phyloP scores from a whole-genome alignment of 2,329 filamentous ascomycete species.

The Rasamsonia emersonii region DNA sequence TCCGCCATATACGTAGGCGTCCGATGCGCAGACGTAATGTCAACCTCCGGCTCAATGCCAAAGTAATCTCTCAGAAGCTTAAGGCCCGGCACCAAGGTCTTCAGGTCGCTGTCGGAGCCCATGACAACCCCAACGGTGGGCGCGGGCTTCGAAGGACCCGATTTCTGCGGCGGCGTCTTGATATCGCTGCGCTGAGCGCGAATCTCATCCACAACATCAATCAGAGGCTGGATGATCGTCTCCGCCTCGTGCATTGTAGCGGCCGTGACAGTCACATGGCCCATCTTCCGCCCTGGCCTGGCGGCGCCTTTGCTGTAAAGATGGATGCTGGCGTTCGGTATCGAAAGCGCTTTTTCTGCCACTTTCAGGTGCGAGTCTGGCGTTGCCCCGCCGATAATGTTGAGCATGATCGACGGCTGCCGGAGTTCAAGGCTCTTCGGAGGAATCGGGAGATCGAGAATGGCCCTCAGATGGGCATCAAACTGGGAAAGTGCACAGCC shows the following conservation, averaged over 20 bases:
- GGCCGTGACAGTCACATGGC: conserved; percentile 77
- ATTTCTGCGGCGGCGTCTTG: conserved; percentile 23
- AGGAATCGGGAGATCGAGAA: conserved; percentile 62
- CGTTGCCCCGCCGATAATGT: conserved; percentile 51
- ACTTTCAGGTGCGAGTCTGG: conserved; percentile 53
- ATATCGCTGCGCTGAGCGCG: conserved; percentile 45
- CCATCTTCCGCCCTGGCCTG: conserved; percentile 86
- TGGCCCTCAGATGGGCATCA: conserved; percentile 78
- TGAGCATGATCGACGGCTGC: conserved; percentile 46
- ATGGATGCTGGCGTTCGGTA: conserved; percentile 60
- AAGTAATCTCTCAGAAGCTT: conserved; percentile 36
- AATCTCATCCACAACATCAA: conserved; percentile 72
- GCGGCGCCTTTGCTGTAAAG: conserved; percentile 84
- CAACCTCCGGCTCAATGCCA: conserved; percentile 35
- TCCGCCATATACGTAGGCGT: conserved; percentile 63
- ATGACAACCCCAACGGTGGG: conserved; percentile 39
- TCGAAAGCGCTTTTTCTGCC: conserved; percentile 48
- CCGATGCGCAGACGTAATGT: conserved; percentile 51
- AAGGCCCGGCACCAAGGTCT: conserved; percentile 36
- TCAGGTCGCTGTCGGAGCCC: conserved; percentile 41
- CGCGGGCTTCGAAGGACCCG: conserved; percentile 22
- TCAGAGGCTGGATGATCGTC: conserved; percentile 58
- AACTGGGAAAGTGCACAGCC: conserved; percentile 84
- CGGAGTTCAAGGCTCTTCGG: conserved; percentile 36
- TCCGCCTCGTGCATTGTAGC: conserved; percentile 60